Evolutionary conservation across 148 eudicot species (phyloP), one percentile per base, ranked within the genome.

Genomic region (Amaranthus palmeri): DNA sequence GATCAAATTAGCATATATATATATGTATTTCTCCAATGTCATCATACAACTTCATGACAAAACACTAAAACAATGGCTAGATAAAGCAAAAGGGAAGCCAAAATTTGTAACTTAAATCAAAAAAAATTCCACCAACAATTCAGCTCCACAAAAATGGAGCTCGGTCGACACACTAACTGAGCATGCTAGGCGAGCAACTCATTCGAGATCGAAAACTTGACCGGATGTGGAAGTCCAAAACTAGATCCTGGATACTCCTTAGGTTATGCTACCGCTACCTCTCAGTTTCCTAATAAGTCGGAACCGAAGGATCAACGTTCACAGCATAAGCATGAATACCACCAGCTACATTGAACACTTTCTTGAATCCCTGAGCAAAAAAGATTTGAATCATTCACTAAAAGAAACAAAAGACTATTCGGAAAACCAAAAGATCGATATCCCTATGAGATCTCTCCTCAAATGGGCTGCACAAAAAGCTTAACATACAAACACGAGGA

Each of bases 251-350:
- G 72, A 70, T 72, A 51, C 68, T 72, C 61, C 66, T 25, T 67
- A 10, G 67, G 69, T 15, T 9, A 8, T 36, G 56, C 48, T 55
- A 50, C 55, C 50, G 10, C 72, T 65, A 68, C 56, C 72, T 70
- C 63, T 54, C 13, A 57, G 15, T 10, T 14, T 54, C 67, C 90
- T 83, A 95, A 80, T 91, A 95, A 54, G 96, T 91, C 17, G 97
- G 96, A 71, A 95, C 64, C 0, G 97, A 86, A 15, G 93, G 86
- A 82, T 91, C 98, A 58, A 68, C 97, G 71, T 91, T 91, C 68
- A 88, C 81, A 68, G 98, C 90, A 76, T 95, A 95, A 46, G 90
- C 87, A 72, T 95, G 98, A 72, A 95, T 93, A 63, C 98, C 96
- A 43, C 97, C 98, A 7, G 90, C 67, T 67, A 95, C 85, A 56